These are phyloP conservation scores for Geotrichum australiense DNA, from an alignment of 1,139 yeast species.

Conservation along the genomic window DNA sequence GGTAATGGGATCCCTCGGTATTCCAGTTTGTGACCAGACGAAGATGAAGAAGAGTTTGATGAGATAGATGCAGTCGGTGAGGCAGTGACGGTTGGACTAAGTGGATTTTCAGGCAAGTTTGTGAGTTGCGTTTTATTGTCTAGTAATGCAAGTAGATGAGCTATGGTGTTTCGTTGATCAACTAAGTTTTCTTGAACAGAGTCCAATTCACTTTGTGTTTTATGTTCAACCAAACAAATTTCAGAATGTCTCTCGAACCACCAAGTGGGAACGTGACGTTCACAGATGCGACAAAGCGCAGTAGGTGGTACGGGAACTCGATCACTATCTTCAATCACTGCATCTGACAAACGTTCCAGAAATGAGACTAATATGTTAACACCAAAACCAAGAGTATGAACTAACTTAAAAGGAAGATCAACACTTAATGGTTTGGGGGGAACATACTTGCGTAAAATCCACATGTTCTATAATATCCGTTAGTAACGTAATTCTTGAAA, in stretches of 20 bases:
- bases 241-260: slow-evolving; percentile 91
- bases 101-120: slow-evolving; percentile 1
- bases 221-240: slow-evolving; percentile 78
- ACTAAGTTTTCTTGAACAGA: slow-evolving; percentile 65
- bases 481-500: slow-evolving; percentile 2
- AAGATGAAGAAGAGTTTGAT: slow-evolving; percentile 13
- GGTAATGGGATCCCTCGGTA: slow-evolving; percentile 61
- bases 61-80: slow-evolving; percentile 12
- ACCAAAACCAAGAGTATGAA: slow-evolving; percentile 79
- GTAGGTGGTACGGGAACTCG: slow-evolving; percentile 69
- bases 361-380: slow-evolving; percentile 76
- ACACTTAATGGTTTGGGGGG: slow-evolving; percentile 53
- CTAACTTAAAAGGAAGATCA: slow-evolving; percentile 59
- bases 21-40: slow-evolving; percentile 31
- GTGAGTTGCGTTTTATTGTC: slow-evolving; percentile 5
- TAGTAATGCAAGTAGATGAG: slow-evolving; percentile 24
- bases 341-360: slow-evolving; percentile 53
- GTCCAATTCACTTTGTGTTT: slow-evolving; percentile 74
- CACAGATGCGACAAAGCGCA: slow-evolving; percentile 88
- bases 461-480: slow-evolving; percentile 50
- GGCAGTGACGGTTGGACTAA: slow-evolving; percentile 3
- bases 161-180: slow-evolving; percentile 60
- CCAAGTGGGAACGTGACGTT: slow-evolving; percentile 89
- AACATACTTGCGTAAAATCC: slow-evolving; percentile 79
- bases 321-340: slow-evolving; percentile 56